Evolutionary conservation across 495 filamentous ascomycete species (phyloP).

Genomic region (Aspergillus leporis): DNA sequence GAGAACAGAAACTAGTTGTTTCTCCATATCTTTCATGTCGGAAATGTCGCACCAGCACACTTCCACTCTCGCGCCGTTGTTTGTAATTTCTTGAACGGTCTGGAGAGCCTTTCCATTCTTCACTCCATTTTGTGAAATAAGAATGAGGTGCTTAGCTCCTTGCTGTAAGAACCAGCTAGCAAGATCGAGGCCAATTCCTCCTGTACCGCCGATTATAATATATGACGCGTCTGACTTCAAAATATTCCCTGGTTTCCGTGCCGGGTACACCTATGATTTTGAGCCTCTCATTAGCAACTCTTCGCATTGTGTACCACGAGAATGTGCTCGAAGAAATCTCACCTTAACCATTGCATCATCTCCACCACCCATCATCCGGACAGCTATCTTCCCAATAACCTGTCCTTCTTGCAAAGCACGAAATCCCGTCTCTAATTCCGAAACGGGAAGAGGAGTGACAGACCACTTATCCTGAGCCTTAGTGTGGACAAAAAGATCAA

Average conservation of each 20-base stretch:
- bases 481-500: constrained; percentile 30
- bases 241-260: constrained; percentile 20
- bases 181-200: constrained; percentile 62
- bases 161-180: constrained; percentile 59
- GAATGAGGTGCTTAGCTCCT: constrained; percentile 58
- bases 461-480: constrained; percentile 35
- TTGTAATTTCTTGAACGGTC: constrained; percentile 40
- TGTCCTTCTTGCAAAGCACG: constrained; percentile 48
- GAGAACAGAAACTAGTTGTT: constrained; percentile 17
- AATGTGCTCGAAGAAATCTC: constrained; percentile 5
- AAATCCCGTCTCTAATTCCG: constrained; percentile 51
- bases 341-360: constrained; percentile 63
- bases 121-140: constrained; percentile 40
- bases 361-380: constrained; percentile 30
- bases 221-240: constrained; percentile 38
- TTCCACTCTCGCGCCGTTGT: constrained; percentile 28
- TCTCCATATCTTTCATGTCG: constrained; percentile 20
- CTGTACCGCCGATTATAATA: constrained; percentile 51
- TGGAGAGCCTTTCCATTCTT: constrained; percentile 22
- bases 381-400: constrained; percentile 39
- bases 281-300: constrained; percentile 12
- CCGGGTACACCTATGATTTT: constrained; percentile 25
- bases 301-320: too few species aligned
- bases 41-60: constrained; percentile 31
- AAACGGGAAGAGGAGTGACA: constrained; percentile 40